These are phyloP conservation scores for Prunus armeniaca DNA, from an alignment of 306 rosid species.

Conservation along the genomic window DNA sequence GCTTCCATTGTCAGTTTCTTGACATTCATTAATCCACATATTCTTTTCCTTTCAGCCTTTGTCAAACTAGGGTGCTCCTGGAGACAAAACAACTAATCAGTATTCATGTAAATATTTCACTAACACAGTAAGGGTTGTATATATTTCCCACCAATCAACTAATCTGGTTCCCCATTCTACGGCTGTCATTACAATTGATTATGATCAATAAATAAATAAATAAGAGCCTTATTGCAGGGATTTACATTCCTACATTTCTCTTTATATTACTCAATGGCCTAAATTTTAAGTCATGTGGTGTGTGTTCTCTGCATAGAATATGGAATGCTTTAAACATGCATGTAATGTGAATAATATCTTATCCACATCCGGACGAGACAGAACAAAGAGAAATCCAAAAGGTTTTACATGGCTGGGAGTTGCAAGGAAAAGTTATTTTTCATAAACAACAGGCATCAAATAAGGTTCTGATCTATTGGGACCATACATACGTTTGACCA, in stretches of 20 bases:
- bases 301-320: background rate
- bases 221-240: background rate
- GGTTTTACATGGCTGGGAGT: background rate
- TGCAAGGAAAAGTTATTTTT: background rate
- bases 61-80: conserved; percentile 75
- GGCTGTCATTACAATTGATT: background rate
- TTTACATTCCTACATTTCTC: background rate
- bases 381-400: background rate
- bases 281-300: background rate
- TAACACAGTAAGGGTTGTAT: background rate
- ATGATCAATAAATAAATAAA: background rate
- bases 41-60: conserved; percentile 71
- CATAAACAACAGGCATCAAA: background rate
- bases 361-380: background rate
- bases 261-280: background rate
- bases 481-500: too few species aligned
- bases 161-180: background rate
- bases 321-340: background rate
- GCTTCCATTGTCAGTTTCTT: conserved; percentile 70
- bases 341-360: background rate
- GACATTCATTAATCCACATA: conserved; percentile 73
- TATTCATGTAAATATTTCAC: background rate
- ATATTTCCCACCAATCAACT: background rate
- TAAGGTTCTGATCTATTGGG: background rate
- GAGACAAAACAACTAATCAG: conserved; percentile 18